These are phyloP conservation scores for Mycena capillaripes DNA, from an alignment of 768 basidiomycete genomes.

Conservation along the genomic window DNA sequence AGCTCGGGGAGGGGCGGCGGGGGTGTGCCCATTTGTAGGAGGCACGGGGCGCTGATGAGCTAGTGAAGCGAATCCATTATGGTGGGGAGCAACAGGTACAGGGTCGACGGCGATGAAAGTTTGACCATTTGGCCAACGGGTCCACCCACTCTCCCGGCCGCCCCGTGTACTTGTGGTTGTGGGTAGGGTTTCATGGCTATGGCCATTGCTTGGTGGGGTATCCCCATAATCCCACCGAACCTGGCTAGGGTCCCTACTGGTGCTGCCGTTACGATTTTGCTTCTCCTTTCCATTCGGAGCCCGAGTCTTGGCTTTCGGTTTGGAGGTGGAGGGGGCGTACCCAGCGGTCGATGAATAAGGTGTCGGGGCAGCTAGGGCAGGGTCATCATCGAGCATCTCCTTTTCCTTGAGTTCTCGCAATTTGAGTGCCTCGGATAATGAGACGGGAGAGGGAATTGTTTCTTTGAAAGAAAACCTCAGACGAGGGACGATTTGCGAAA, in stretches of 20 bases:
- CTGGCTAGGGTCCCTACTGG: slow-evolving; percentile 35
- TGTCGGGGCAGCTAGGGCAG: slow-evolving; percentile 58
- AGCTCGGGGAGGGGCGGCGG: slow-evolving; percentile 37
- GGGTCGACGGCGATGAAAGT: slow-evolving; percentile 20
- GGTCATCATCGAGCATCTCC: slow-evolving; percentile 71
- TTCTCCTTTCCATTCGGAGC: slow-evolving; percentile 52
- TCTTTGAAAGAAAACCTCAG: slow-evolving; percentile 54
- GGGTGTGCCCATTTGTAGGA: slow-evolving; percentile 42
- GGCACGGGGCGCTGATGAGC: slow-evolving; percentile 42
- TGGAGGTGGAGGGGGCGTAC: slow-evolving; percentile 40
- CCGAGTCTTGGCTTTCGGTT: slow-evolving; percentile 55
- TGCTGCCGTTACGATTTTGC: slow-evolving; percentile 44
- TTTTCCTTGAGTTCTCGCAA: slow-evolving; percentile 67
- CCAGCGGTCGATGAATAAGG: slow-evolving; percentile 36
- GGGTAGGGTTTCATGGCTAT: slow-evolving; percentile 46
- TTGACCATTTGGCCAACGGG: slow-evolving; percentile 33
- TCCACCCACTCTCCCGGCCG: slow-evolving; percentile 29
- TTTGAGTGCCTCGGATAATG: slow-evolving; percentile 71
- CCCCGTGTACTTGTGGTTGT: slow-evolving; percentile 36
- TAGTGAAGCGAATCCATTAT: slow-evolving; percentile 42
- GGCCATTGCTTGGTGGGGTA: slow-evolving; percentile 40
- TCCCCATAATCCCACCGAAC: slow-evolving; percentile 36
- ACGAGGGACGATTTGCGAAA: slow-evolving; percentile 9
- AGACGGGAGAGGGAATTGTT: slow-evolving; percentile 74
- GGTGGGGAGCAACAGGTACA: not conserved